Evolutionary conservation across 1,139 yeast genomes (phyloP).

Genomic region (Hyphopichia buzzinii): DNA sequence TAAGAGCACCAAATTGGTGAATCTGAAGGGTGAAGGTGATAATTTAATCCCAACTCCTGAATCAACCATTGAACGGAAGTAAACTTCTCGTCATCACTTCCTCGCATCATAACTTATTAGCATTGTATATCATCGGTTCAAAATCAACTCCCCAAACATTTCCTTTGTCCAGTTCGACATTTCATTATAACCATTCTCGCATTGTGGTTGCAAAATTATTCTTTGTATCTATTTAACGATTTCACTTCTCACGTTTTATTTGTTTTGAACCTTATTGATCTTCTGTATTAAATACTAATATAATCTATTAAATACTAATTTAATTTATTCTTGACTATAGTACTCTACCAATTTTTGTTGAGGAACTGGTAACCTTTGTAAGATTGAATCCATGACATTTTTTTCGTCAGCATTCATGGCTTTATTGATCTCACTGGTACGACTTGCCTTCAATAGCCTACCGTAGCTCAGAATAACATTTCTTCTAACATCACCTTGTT

Average conservation of each 20-base stretch:
- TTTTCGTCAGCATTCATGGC: conserved; percentile 9
- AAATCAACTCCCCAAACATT: too few relatives aligned
- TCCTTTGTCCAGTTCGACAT: too few relatives aligned
- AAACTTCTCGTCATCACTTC: too few relatives aligned
- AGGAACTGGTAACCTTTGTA: conserved; percentile 27
- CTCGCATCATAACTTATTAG: too few relatives aligned
- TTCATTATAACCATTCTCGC: background rate
- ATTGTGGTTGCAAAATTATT: too few relatives aligned
- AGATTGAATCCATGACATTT: conserved; percentile 19
- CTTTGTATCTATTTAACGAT: background rate
- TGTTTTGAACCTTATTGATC: too few relatives aligned
- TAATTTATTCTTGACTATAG: conserved; percentile 22
- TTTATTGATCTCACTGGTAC: conserved; percentile 8
- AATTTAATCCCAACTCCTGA: conserved; percentile 21
- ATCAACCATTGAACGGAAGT: conserved; percentile 11
- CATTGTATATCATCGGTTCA: too few relatives aligned
- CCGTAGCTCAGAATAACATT: conserved; percentile 43
- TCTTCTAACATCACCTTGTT: conserved; percentile 40
- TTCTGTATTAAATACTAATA: background rate
- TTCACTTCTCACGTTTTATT: conserved; percentile 3
- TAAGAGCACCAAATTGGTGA: conserved; percentile 15
- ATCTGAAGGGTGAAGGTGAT: conserved; percentile 12
- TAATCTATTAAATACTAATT: background rate
- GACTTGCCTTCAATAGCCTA: conserved; percentile 23
- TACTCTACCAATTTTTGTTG: conserved; percentile 39